Evolutionary conservation across 805 yeast genomes (phyloP), one percentile per base, ranked within the genome.

Genomic region (Candida broadrunensis): DNA sequence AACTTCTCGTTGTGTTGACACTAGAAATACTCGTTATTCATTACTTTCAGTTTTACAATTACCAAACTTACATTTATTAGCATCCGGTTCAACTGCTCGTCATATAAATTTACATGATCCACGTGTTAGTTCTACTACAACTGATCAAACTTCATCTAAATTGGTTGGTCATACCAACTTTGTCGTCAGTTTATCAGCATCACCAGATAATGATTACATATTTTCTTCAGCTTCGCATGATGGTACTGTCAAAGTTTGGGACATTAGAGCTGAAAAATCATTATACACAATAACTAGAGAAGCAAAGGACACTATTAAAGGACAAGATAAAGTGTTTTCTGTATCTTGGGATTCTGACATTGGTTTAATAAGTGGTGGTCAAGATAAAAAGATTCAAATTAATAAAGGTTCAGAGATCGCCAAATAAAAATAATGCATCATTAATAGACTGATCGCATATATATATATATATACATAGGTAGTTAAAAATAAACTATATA

Each of bases 11-110:
- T 80, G 88, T 53, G 85, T 93, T 21, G 97, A 89, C 58, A 86
- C 97, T 3, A 83, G 85, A 63, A 77, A 85, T 16, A 89, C 98
- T 0, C 85, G 90, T 12, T 90, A 78, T 62, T 83, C 98, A 9
- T 72, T 93, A 47, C 73, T 90, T 34, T 86, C 96, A 0, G 64
- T 90, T 21, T 71, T 81, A 23, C 82, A 82, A 50, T 70, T 93
- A 46, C 79, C 86, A 5, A 72, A 77, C 37, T 67, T 83, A 39
- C 78, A 86, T 46, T 69, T 93, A 41, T 65, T 93, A 23, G 96
- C 90, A 7, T 80, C 91, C 42, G 99, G 99, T n/a, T 88, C 97
- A 1, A 84, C 96, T 11, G 97, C 97, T n/a, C 84, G 99, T 64
- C 98, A 93, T 63, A 90, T 93, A 48, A 83, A 89, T 40, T 72